Evolutionary conservation across 2,329 filamentous ascomycete species (phyloP).

Genomic region (Exophiala aquamarina): DNA sequence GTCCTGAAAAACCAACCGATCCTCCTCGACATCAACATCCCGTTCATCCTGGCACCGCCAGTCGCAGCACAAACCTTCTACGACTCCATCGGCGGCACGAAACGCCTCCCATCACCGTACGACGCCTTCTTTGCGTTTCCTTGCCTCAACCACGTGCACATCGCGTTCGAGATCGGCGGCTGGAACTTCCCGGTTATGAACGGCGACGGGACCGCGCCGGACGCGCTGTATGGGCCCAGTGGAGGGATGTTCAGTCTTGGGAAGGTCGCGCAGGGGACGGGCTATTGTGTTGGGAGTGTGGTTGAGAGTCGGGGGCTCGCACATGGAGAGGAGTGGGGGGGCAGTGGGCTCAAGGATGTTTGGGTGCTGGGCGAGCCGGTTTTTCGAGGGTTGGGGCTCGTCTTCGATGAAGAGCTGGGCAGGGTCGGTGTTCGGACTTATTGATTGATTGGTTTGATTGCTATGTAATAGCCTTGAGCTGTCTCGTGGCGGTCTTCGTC

Average conservation of each 20-base stretch:
- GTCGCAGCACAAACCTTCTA: slow-evolving; percentile 18
- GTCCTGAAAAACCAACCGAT: slow-evolving; percentile 34
- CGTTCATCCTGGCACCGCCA: slow-evolving; percentile 27
- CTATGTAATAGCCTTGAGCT: no score
- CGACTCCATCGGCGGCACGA: slow-evolving; percentile 22
- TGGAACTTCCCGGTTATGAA: slow-evolving; percentile 22
- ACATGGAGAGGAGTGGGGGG: slow-evolving; percentile 10
- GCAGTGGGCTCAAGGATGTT: slow-evolving; percentile 20
- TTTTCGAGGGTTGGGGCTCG: slow-evolving; percentile 24
- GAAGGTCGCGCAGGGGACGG: slow-evolving; percentile 15
- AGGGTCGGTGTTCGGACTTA: slow-evolving; percentile 26
- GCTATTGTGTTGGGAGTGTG: slow-evolving; percentile 18
- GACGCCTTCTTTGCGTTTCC: slow-evolving; percentile 25
- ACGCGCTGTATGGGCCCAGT: slow-evolving; percentile 20
- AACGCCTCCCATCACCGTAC: slow-evolving; percentile 12
- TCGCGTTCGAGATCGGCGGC: slow-evolving; percentile 24
- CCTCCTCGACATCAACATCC: slow-evolving; percentile 31
- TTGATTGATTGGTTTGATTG: slow-evolving; percentile 10
- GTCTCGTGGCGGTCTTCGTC: no score
- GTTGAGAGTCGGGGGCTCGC: slow-evolving; percentile 9
- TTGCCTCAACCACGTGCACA: slow-evolving; percentile 22
- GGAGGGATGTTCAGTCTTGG: slow-evolving; percentile 26
- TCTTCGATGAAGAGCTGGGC: slow-evolving; percentile 21
- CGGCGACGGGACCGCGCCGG: slow-evolving; percentile 11
- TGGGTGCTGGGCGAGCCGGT: slow-evolving; percentile 29